phyloP scores from a whole-genome alignment of 2,329 filamentous ascomycete genomes.

The Diaporthe vexans region DNA sequence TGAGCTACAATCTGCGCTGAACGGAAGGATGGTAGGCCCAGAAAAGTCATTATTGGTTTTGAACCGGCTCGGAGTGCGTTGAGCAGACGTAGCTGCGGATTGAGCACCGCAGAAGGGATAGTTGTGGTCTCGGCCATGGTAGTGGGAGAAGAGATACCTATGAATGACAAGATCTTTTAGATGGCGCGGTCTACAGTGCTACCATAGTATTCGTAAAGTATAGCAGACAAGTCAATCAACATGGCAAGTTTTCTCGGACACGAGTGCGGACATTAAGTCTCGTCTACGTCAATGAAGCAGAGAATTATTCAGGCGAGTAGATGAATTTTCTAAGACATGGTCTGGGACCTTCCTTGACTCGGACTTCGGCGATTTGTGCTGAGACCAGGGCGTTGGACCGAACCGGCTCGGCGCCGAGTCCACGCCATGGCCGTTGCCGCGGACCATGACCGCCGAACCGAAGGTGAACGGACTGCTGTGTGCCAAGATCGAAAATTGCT shows the following conservation, averaged over 20 bases:
- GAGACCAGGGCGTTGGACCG: not conserved
- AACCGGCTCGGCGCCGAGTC: not conserved
- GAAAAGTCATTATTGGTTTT: conserved; percentile 4
- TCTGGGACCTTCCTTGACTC: no score
- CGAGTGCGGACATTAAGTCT: no score
- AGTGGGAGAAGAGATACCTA: no score
- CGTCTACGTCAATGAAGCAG: no score
- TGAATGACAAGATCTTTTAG: no score
- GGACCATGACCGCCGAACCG: not conserved
- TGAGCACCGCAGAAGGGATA: not conserved
- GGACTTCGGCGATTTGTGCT: no score
- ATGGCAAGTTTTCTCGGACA: no score
- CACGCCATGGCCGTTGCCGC: not conserved
- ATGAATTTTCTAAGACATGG: no score
- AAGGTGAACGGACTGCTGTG: not conserved
- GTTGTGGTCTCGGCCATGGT: not conserved
- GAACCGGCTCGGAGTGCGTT: not conserved
- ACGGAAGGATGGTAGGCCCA: not conserved
- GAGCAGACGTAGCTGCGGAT: conserved; percentile 4
- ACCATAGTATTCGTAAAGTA: no score
- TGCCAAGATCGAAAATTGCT: not conserved
- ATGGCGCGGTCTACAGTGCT: no score
- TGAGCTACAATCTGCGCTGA: conserved; percentile 7
- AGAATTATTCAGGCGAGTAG: no score
- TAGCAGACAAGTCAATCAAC: no score